These are phyloP conservation scores for Capronia coronata DNA, from an alignment of 2,329 filamentous ascomycete genomes.

Conservation along the genomic window DNA sequence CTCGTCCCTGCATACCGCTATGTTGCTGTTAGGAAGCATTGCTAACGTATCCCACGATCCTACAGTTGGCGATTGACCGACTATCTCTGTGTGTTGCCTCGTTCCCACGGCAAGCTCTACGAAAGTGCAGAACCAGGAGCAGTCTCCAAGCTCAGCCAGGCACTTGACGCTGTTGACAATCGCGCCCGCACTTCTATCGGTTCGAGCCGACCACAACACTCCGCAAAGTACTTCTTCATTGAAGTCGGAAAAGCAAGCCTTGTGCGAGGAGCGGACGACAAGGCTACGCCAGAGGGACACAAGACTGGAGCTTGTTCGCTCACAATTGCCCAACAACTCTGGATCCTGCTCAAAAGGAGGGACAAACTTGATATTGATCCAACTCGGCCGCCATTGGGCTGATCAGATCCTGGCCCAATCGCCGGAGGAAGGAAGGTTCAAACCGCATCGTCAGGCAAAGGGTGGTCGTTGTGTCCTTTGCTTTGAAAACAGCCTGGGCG, in stretches of 20 bases:
- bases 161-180: conserved; percentile 3
- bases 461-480: conserved; percentile 20
- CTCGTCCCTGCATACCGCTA: conserved; percentile 14
- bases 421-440: neutral
- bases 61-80: conserved; percentile 18
- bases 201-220: neutral
- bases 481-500: conserved; percentile 12
- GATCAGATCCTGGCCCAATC: neutral
- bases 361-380: conserved; percentile 3
- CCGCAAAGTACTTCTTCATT: conserved; percentile 18
- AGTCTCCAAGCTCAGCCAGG: conserved; percentile 2
- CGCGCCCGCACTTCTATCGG: neutral
- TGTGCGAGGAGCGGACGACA: neutral
- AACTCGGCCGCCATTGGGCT: neutral
- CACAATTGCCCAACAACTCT: neutral
- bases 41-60: conserved; percentile 5
- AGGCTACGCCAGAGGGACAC: neutral
- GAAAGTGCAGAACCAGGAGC: neutral
- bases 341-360: conserved; percentile 7
- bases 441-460: conserved; percentile 5
- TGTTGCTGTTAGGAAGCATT: conserved; percentile 4
- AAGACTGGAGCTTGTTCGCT: neutral
- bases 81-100: conserved; percentile 8
- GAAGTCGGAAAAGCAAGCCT: conserved; percentile 11
- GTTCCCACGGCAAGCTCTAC: conserved; percentile 7